Base-by-base conservation (phyloP, 768 basidiomycete species). In the Phylloporus scabripes region DNA sequence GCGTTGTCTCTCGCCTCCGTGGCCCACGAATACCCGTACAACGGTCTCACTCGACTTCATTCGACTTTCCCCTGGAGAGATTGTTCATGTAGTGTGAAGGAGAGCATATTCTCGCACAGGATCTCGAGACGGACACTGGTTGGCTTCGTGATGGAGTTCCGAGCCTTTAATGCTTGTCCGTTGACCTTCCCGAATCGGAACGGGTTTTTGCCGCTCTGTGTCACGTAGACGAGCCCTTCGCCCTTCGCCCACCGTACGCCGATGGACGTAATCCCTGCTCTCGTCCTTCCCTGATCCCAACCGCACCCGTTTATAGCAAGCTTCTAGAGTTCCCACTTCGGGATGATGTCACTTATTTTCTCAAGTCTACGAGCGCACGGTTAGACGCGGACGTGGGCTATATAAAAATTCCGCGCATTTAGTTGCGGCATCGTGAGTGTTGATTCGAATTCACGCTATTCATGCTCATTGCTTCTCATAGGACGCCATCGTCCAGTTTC, bases 1-100 rank as follows among this genome's bases (percentile, higher is more conserved):
- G 11, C 26, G 18, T 59, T 5, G 37, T 49, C 33, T 59, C 59
- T 26, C 31, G 47, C 20, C 14, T 40, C 15, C 49, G 24, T 7
- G 59, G 59, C 9, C 59, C 59, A 43, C 53, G 48, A 14, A 48
- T 60, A 58, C 28, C 48, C 3, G 5, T 12, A 17, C 54, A 46
- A 20, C 45, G 39, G 11, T 61, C 48, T 37, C 45, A n/a, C 54
- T 61, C 60, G 31, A 51, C 53, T 8, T 15, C 60, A 0, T 60
- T 44, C n/a, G 53, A 53, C 33, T 60, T 62, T 52, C 53, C 62
- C 41, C 62, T 56, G 11, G 60, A 60, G 33, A 56, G 60, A 32
- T 29, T 53, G 50, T 55, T 61, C 24, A 53, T 61, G 21, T 62
- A 54, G 60, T 54, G 44, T 23, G 60, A 61, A 45, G 48, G 36